Evolutionary conservation across 148 eudicot species (phyloP).

Genomic region (Cornus florida): DNA sequence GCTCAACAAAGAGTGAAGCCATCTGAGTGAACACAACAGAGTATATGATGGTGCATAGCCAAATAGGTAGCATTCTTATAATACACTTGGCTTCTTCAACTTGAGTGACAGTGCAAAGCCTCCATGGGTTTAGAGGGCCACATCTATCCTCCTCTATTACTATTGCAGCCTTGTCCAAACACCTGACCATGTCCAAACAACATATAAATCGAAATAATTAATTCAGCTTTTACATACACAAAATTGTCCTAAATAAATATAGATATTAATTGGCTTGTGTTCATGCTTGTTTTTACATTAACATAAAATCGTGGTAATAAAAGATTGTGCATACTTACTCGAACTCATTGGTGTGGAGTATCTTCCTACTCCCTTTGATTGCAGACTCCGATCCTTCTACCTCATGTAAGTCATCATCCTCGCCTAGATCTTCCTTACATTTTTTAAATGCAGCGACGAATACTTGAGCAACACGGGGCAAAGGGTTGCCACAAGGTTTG

Average conservation of each 20-base stretch:
- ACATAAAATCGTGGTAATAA: not conserved
- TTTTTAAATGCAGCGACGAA: conserved; percentile 66
- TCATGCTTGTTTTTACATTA: no score
- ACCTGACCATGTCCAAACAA: conserved; percentile 27
- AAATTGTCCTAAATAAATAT: no score
- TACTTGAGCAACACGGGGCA: conserved; percentile 82
- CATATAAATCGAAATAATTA: no score
- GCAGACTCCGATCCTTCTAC: conserved; percentile 66
- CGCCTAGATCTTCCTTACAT: conserved; percentile 26
- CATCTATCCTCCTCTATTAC: conserved; percentile 34
- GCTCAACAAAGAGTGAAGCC: conserved; percentile 96
- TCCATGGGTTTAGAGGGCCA: conserved; percentile 60
- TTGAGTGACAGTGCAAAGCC: conserved; percentile 79
- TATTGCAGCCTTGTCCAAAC: conserved; percentile 85
- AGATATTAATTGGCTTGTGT: no score
- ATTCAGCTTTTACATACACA: no score
- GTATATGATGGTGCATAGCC: conserved; percentile 92
- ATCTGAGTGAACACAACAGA: conserved; percentile 93
- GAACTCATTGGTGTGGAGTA: conserved; percentile 51
- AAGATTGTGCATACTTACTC: conserved; percentile 29
- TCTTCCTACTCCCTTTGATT: conserved; percentile 90
- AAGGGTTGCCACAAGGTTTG: conserved; percentile 77
- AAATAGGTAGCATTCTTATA: conserved; percentile 68
- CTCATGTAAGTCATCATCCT: conserved; percentile 52
- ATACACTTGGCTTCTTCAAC: conserved; percentile 96